These are phyloP conservation scores for Suillus ampliporus DNA, from an alignment of 768 basidiomycete species.

Conservation along the genomic window DNA sequence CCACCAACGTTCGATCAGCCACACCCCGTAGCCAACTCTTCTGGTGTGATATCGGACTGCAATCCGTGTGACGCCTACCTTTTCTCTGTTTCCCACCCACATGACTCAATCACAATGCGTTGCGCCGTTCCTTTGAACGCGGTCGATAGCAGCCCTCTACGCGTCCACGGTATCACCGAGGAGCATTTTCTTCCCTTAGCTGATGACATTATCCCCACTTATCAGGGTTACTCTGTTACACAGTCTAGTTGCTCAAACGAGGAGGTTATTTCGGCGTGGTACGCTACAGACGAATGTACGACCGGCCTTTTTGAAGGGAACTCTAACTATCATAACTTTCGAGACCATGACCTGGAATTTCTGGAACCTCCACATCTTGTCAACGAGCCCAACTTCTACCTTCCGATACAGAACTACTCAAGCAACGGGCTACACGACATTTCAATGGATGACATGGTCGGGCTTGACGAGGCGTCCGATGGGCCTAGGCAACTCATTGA, in stretches of 20 bases:
- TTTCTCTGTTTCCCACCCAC: not conserved
- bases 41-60: not conserved
- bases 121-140: not conserved
- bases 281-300: no score
- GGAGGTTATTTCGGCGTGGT: not conserved
- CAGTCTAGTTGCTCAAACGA: not conserved
- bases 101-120: not conserved
- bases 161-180: not conserved
- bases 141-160: slow-evolving; percentile 1
- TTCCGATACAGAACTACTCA: not conserved
- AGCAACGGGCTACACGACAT: slow-evolving; percentile 1
- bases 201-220: not conserved
- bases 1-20: not conserved
- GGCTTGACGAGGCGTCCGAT: slow-evolving; percentile 7
- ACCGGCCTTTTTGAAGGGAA: not conserved
- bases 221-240: no score
- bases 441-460: slow-evolving; percentile 5
- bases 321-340: not conserved
- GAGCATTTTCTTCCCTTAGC: not conserved
- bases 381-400: slow-evolving; percentile 1
- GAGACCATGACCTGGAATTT: not conserved
- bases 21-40: no score
- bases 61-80: not conserved
- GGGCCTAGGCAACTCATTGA: slow-evolving; percentile 16
- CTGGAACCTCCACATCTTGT: slow-evolving; percentile 6